phyloP scores from a whole-genome alignment of 164 flowering plant species.

The Tetracentron sinense region DNA sequence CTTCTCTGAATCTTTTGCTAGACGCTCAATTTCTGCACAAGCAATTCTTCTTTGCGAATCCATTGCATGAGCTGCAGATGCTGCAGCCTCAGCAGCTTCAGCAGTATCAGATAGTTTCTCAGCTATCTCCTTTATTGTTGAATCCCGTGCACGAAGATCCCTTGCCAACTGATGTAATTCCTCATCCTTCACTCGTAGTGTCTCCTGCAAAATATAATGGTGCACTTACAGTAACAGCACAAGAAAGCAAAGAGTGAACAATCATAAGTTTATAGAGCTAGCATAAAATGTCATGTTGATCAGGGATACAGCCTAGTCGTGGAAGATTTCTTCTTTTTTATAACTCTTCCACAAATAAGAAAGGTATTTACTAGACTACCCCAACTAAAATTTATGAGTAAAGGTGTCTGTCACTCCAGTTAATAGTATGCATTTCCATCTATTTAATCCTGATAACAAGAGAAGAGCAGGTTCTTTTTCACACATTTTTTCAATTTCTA shows the following conservation, averaged over 20 bases:
- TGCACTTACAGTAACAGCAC: not conserved
- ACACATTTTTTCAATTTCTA: too few species aligned
- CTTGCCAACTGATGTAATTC: slow-evolving; percentile 86
- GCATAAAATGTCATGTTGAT: too few species aligned
- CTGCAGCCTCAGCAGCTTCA: slow-evolving; percentile 96
- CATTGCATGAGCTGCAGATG: slow-evolving; percentile 93
- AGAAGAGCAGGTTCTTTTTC: too few species aligned
- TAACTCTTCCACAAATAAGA: too few species aligned
- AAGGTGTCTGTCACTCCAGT: too few species aligned
- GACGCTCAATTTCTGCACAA: slow-evolving; percentile 70
- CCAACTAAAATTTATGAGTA: too few species aligned
- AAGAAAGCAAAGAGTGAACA: not conserved
- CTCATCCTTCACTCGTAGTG: slow-evolving; percentile 89
- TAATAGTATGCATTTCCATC: too few species aligned
- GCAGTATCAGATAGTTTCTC: slow-evolving; percentile 88
- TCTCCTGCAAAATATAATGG: slow-evolving; percentile 51
- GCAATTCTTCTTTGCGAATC: slow-evolving; percentile 83
- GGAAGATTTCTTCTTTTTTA: too few species aligned
- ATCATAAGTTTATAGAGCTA: too few species aligned
- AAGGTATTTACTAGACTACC: too few species aligned
- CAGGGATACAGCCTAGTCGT: too few species aligned
- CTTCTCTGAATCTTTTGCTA: slow-evolving; percentile 53
- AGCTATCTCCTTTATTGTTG: slow-evolving; percentile 83
- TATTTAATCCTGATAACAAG: too few species aligned
- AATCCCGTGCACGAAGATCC: slow-evolving; percentile 85